These are phyloP conservation scores for Chrysanthemum makinoi DNA, from an alignment of 129 eudicot genomes.

Conservation along the genomic window DNA sequence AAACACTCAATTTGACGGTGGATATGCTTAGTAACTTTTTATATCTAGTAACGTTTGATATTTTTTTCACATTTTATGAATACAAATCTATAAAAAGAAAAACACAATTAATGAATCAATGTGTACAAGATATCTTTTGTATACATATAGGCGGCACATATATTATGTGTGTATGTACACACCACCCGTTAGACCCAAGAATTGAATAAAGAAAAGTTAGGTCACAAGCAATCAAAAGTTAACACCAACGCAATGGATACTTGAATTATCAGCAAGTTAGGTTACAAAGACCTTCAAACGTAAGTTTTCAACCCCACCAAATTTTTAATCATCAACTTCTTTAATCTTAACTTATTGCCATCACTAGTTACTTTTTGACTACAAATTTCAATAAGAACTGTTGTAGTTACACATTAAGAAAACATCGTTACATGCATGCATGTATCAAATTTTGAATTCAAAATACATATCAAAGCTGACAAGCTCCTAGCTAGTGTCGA, in stretches of 20 bases:
- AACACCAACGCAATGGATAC: slow-evolving; percentile 9
- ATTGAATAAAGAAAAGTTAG: background rate
- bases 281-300: slow-evolving; percentile 21
- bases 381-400: too few relatives aligned
- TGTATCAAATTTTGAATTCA: too few relatives aligned
- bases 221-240: slow-evolving; percentile 10
- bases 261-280: slow-evolving; percentile 19
- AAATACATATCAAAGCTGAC: too few relatives aligned
- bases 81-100: too few relatives aligned
- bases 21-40: too few relatives aligned
- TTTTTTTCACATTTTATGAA: background rate
- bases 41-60: too few relatives aligned
- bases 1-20: too few relatives aligned
- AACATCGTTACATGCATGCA: too few relatives aligned
- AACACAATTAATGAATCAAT: background rate
- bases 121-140: background rate
- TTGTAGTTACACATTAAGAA: too few relatives aligned
- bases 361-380: too few relatives aligned
- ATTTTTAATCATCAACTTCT: background rate
- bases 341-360: background rate
- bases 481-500: too few relatives aligned
- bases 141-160: background rate
- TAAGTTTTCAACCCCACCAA: slow-evolving; percentile 15
- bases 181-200: background rate
- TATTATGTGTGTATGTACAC: background rate